A percentile compares a stretch with the other conserved stretches of the same genome.
phyloP scores from a whole-genome alignment of 2,329 filamentous ascomycete species.

The Alternaria ethzedia region DNA sequence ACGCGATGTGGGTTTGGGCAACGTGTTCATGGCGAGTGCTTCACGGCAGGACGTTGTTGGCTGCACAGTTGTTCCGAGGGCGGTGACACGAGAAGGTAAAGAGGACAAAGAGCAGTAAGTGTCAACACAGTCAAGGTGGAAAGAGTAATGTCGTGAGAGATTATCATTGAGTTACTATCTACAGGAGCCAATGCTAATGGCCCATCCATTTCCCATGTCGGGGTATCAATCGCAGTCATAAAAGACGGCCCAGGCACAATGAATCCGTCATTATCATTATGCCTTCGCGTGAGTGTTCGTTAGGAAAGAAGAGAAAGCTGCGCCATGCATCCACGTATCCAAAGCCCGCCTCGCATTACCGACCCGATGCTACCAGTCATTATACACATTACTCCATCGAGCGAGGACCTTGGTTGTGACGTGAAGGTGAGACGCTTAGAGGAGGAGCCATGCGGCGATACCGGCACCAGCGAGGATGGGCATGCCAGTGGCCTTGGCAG shows the following conservation, averaged over 20 bases:
- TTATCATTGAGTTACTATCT: slow-evolving; percentile 36
- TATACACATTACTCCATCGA: slow-evolving; percentile 44
- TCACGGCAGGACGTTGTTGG: background rate
- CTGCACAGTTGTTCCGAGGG: background rate
- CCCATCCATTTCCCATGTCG: slow-evolving; percentile 23
- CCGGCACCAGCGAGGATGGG: slow-evolving; percentile 47
- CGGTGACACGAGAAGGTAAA: background rate
- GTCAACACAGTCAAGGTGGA: background rate
- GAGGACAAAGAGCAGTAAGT: background rate
- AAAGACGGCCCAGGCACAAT: slow-evolving; percentile 26
- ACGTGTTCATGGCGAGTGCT: too few species aligned
- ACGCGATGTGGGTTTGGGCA: background rate
- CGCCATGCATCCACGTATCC: slow-evolving; percentile 28
- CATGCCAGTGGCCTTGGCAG: slow-evolving; percentile 44
- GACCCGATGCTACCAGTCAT: slow-evolving; percentile 22
- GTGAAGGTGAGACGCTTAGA: slow-evolving; percentile 37
- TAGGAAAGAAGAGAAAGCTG: slow-evolving; percentile 21
- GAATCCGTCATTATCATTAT: slow-evolving; percentile 32
- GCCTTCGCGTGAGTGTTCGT: slow-evolving; percentile 23
- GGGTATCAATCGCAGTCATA: slow-evolving; percentile 44
- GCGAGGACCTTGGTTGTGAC: slow-evolving; percentile 25
- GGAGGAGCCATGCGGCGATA: slow-evolving; percentile 45
- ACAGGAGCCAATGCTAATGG: slow-evolving; percentile 19
- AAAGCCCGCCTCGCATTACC: slow-evolving; percentile 25
- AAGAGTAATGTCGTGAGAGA: slow-evolving; percentile 12